phyloP scores from a whole-genome alignment of 2,329 filamentous ascomycete species.

The Diplodia corticola region DNA sequence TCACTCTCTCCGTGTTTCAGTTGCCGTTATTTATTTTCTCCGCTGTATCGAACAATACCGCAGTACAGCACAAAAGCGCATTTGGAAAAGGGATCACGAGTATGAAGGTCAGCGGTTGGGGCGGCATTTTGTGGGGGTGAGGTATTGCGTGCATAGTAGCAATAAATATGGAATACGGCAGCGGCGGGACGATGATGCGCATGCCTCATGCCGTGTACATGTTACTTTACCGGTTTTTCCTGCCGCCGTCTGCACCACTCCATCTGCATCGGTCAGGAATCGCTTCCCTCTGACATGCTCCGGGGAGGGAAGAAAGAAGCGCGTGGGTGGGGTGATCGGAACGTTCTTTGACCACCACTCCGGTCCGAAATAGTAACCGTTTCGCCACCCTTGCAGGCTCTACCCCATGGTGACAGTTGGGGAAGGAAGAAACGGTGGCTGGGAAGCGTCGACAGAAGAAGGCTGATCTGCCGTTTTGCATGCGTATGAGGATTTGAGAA shows the following conservation, averaged over 20 bases:
- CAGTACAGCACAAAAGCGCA: neutral
- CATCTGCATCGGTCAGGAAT: slow-evolving; percentile 4
- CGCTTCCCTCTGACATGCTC: too few relatives aligned
- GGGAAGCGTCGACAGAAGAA: neutral
- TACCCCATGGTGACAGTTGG: neutral
- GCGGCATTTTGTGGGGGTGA: neutral
- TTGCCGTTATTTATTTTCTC: too few relatives aligned
- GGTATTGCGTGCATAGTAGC: neutral
- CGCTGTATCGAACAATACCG: neutral
- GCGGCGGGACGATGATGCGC: slow-evolving; percentile 12
- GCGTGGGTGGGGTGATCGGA: neutral
- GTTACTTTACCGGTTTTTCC: neutral
- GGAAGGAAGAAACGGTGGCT: neutral
- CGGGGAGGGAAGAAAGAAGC: neutral
- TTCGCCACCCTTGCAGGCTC: neutral
- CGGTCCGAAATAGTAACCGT: neutral
- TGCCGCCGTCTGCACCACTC: neutral
- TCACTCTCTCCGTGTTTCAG: neutral
- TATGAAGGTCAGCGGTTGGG: neutral
- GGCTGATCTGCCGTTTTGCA: neutral
- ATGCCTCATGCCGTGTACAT: neutral
- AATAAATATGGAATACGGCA: neutral
- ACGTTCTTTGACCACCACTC: neutral
- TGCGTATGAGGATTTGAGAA: neutral
- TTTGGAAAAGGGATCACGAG: neutral